Evolutionary conservation across 371 early-diverging fungal genomes (phyloP).

Genomic region (Mortierella sp.): DNA sequence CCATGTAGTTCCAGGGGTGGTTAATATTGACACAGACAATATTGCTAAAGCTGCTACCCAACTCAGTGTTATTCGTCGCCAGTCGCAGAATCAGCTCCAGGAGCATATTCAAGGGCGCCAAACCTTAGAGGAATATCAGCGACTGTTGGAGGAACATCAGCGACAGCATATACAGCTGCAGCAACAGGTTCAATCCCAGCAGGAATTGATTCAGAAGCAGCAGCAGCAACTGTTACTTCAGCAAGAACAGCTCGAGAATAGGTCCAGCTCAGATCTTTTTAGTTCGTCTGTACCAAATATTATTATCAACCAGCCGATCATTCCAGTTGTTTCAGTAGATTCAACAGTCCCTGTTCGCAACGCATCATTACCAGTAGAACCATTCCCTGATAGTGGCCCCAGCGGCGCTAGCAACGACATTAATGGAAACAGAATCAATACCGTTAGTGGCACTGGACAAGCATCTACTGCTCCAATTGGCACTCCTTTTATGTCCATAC

Average conservation of each 20-base stretch:
- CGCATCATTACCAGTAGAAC: neutral
- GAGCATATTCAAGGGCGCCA: conserved; percentile 15
- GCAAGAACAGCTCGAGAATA: conserved; percentile 5
- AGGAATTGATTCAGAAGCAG: conserved; percentile 25
- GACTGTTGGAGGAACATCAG: conserved; percentile 16
- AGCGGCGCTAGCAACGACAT: neutral
- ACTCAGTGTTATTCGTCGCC: neutral
- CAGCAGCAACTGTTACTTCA: conserved; percentile 27
- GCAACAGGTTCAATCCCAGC: conserved; percentile 18
- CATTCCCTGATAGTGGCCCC: neutral
- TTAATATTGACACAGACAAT: neutral
- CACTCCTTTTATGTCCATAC: neutral
- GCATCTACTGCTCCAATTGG: neutral
- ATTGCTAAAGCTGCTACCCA: neutral
- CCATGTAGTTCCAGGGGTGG: neutral
- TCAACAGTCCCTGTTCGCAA: neutral
- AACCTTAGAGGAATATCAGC: conserved; percentile 20
- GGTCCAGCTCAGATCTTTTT: conserved; percentile 21
- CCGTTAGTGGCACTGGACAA: neutral
- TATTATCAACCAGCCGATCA: conserved; percentile 5
- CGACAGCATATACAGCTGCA: conserved; percentile 18
- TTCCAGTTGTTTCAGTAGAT: neutral
- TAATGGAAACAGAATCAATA: neutral
- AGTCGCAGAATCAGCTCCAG: neutral
- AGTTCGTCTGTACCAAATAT: conserved; percentile 11